Percentiles rank a stretch among this genome's conserved stretches.
Evolutionary conservation across 2,329 filamentous ascomycete species (phyloP).

Genomic region (Fusarium liriodendri): DNA sequence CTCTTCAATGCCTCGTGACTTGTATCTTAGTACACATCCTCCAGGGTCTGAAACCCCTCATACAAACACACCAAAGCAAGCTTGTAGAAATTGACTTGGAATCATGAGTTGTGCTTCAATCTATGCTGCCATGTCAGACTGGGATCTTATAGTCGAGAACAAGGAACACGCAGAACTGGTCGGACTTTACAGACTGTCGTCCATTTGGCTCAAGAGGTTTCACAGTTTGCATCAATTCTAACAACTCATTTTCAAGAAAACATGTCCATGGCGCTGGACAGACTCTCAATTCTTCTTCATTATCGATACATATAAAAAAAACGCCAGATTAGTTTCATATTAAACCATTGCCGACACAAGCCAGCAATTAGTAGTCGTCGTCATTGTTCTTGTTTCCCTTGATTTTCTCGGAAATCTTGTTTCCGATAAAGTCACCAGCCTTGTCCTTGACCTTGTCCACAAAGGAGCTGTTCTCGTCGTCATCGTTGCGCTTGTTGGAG

Average conservation of each 20-base stretch:
- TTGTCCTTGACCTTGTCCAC: conserved; percentile 70
- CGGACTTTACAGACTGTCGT: too few relatives aligned
- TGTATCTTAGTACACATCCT: too few relatives aligned
- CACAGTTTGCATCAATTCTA: too few relatives aligned
- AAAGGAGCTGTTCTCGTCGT: conserved; percentile 55
- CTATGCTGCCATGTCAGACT: too few relatives aligned
- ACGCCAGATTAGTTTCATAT: not conserved
- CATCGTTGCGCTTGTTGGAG: conserved; percentile 20
- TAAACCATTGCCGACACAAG: not conserved
- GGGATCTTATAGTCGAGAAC: too few relatives aligned
- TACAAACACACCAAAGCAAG: too few relatives aligned
- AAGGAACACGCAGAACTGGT: too few relatives aligned
- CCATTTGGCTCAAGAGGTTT: too few relatives aligned
- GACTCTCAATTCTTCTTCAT: not conserved
- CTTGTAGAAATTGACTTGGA: too few relatives aligned
- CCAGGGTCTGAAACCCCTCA: too few relatives aligned
- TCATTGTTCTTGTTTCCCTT: conserved; percentile 46
- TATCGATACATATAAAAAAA: not conserved
- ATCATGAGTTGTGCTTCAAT: too few relatives aligned
- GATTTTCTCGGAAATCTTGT: conserved; percentile 49
- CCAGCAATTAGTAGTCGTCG: conserved; percentile 38
- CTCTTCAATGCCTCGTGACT: too few relatives aligned
- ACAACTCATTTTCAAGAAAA: not conserved
- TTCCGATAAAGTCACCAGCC: conserved; percentile 61
- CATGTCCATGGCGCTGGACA: not conserved